Percentiles rank a stretch among this genome's conserved stretches.
Conservation (phyloP, 148 eudicot genomes). For the Heliosperma pusillum region DNA sequence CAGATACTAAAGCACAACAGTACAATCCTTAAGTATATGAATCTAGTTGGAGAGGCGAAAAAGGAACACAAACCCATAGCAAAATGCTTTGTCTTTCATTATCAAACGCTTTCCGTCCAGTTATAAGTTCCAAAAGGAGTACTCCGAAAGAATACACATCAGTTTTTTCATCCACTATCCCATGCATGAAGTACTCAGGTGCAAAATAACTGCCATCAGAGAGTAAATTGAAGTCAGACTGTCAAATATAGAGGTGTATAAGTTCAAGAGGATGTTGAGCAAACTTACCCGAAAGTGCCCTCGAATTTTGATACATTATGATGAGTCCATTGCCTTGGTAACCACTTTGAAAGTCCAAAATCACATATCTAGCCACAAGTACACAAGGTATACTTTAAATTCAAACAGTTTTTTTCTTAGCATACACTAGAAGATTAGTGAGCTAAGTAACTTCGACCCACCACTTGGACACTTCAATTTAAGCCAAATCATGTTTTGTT, state of each 20-base stretch:
- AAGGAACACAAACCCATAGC: slow-evolving; percentile 53
- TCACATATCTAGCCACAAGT: slow-evolving; percentile 66
- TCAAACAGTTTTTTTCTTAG: neutral
- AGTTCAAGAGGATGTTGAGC: neutral
- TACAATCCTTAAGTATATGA: neutral
- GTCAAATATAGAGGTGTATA: neutral
- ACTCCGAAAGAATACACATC: slow-evolving; percentile 83
- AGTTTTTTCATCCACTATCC: slow-evolving; percentile 87
- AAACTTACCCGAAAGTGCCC: slow-evolving; percentile 90
- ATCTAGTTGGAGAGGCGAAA: neutral
- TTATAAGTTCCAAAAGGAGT: slow-evolving; percentile 74
- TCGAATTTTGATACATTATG: slow-evolving; percentile 64
- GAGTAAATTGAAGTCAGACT: neutral
- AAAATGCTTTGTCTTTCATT: slow-evolving; percentile 56
- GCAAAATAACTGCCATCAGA: slow-evolving; percentile 71
- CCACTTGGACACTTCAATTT: neutral
- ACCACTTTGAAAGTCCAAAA: slow-evolving; percentile 90
- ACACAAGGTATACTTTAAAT: neutral
- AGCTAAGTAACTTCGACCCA: neutral
- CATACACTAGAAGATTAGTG: neutral
- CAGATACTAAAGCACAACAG: no score
- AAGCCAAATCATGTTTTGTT: neutral
- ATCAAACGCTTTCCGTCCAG: slow-evolving; percentile 75
- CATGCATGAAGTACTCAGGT: slow-evolving; percentile 94
- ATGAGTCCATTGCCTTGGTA: slow-evolving; percentile 78